Evolutionary conservation across 1,139 yeast genomes (phyloP).

Genomic region (Lodderomyces oxycetoniae): DNA sequence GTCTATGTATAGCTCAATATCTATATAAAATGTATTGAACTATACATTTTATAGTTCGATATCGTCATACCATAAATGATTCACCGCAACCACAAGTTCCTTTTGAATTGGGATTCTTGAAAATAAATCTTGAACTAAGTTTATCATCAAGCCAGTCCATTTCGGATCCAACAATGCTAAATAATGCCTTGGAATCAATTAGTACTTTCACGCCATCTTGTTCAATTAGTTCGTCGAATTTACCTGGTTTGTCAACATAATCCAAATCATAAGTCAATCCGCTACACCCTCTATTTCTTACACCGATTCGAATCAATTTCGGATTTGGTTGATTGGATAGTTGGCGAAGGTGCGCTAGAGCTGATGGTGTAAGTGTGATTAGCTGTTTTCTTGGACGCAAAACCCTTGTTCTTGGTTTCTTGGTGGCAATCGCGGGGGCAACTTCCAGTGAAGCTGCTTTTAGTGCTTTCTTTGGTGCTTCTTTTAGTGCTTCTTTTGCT

Average conservation of each 20-base stretch:
- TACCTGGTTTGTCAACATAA: conserved; percentile 83
- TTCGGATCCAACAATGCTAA: conserved; percentile 92
- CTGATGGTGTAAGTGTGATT: conserved; percentile 70
- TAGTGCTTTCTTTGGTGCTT: conserved; percentile 9
- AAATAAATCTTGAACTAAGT: conserved; percentile 80
- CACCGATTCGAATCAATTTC: conserved; percentile 85
- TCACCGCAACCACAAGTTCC: conserved; percentile 99
- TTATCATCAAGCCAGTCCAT: conserved; percentile 99
- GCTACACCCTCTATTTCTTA: conserved; percentile 94
- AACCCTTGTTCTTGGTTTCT: conserved; percentile 47
- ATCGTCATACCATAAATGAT: conserved; percentile 90
- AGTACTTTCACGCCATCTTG: conserved; percentile 93
- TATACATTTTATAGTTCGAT: too few species aligned
- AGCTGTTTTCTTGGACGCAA: conserved; percentile 83
- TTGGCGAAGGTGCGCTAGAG: conserved; percentile 63
- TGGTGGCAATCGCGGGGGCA: too few species aligned
- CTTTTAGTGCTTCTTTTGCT: neutral
- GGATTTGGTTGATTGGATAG: conserved; percentile 80
- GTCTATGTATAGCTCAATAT: too few species aligned
- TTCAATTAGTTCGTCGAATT: conserved; percentile 86
- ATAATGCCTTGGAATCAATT: conserved; percentile 91
- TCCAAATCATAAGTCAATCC: conserved; percentile 89
- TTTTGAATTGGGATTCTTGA: conserved; percentile 91
- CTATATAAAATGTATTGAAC: too few species aligned
- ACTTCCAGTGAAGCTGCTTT: conserved; percentile 8